These are phyloP conservation scores for Globisporangium acanthophoron DNA, from an alignment of 352 stramenopile genomes.

Conservation along the genomic window DNA sequence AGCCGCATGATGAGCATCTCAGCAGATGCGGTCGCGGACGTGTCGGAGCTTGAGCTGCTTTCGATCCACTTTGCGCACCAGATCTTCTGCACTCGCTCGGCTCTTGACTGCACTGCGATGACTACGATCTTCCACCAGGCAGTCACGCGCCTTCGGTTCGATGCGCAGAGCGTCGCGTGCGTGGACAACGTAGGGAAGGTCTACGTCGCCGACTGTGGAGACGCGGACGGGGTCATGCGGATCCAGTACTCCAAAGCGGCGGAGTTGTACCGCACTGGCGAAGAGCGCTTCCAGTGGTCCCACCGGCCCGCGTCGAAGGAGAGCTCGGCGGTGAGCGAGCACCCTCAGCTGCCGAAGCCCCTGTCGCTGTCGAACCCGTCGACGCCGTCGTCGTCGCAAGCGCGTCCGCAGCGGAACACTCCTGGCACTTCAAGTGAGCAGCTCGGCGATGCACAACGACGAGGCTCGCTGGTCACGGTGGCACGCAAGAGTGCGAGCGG, in stretches of 20 bases:
- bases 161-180: conserved; percentile 17
- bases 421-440: not conserved
- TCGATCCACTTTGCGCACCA: conserved; percentile 35
- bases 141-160: conserved; percentile 37
- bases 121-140: conserved; percentile 4
- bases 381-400: not conserved
- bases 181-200: conserved; percentile 20
- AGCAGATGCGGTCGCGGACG: conserved; percentile 5
- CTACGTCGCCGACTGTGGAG: conserved; percentile 41
- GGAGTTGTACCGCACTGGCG: conserved; percentile 37
- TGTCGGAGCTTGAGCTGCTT: conserved; percentile 39
- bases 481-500: conserved; percentile 19
- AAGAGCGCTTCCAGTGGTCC: conserved; percentile 69
- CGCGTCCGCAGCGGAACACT: not conserved
- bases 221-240: conserved; percentile 32
- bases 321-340: conserved; percentile 1
- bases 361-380: conserved; percentile 1
- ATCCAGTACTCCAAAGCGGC: conserved; percentile 22
- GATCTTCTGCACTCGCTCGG: conserved; percentile 10
- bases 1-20: conserved; percentile 45
- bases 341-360: not conserved
- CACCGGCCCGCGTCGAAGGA: conserved; percentile 27
- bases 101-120: not conserved
- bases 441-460: conserved; percentile 1
- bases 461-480: conserved; percentile 21